Conservation (phyloP, 306 rosid genomes). For the Quercus gilva region DNA sequence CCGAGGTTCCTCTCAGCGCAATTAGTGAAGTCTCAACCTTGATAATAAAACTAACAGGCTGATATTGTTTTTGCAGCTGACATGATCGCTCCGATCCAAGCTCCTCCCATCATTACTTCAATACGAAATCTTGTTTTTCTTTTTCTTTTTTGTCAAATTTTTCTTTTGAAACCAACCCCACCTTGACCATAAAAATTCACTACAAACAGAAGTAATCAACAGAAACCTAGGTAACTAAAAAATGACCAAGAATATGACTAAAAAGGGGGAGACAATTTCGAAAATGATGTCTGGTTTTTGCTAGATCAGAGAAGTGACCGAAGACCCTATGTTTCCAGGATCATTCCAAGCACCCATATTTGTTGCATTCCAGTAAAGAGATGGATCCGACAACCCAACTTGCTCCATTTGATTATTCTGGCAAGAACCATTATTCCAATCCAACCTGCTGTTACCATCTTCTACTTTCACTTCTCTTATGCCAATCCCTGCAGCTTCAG, state of each 20-base stretch:
- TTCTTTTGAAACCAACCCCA: slow-evolving; percentile 21
- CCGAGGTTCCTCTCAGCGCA: slow-evolving; percentile 99
- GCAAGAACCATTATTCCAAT: slow-evolving; percentile 26
- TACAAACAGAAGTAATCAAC: slow-evolving; percentile 16
- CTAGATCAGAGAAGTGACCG: slow-evolving; percentile 77
- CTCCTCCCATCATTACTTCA: slow-evolving; percentile 43
- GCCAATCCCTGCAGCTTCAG: slow-evolving; percentile 9
- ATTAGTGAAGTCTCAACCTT: slow-evolving; percentile 56
- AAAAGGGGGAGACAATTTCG: slow-evolving; percentile 34
- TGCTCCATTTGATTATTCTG: slow-evolving; percentile 61
- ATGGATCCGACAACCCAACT: slow-evolving; percentile 56
- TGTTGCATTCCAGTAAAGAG: slow-evolving; percentile 66
- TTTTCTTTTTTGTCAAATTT: slow-evolving; percentile 8
- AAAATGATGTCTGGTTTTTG: slow-evolving; percentile 22
- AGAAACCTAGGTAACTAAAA: slow-evolving; percentile 23
- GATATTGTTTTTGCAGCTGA: slow-evolving; percentile 77
- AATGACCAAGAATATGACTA: slow-evolving; percentile 12
- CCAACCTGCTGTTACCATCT: slow-evolving; percentile 42
- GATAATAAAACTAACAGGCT: slow-evolving; percentile 57
- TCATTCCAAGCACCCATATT: slow-evolving; percentile 60
- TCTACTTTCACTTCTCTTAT: slow-evolving; percentile 66
- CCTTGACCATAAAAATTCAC: slow-evolving; percentile 16
- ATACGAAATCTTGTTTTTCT: background rate
- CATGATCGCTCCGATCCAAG: slow-evolving; percentile 95
- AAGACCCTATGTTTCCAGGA: slow-evolving; percentile 59